Percentiles rank a stretch among this genome's conserved stretches.
phyloP scores from a whole-genome alignment of 1,284 basidiomycete species.

The Marasmius sp. region DNA sequence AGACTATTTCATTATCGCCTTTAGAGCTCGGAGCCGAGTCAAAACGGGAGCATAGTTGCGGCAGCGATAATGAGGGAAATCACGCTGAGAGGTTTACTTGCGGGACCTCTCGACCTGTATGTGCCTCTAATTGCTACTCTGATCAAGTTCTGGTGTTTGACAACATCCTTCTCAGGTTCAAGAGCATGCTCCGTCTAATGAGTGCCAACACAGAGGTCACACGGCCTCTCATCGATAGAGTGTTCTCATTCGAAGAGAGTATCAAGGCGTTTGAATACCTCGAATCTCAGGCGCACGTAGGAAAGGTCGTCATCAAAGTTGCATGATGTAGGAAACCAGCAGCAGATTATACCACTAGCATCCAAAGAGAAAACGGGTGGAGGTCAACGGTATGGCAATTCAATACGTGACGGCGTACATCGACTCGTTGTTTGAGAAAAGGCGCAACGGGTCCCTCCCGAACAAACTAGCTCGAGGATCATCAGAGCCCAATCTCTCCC shows the following conservation, averaged over 20 bases:
- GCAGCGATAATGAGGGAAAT: not conserved
- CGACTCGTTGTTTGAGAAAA: no score
- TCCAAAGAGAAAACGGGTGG: no score
- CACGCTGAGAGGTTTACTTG: no score
- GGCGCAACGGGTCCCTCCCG: no score
- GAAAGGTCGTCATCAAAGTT: constrained; percentile 41
- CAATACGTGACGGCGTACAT: no score
- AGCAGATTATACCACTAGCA: no score
- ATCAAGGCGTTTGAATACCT: constrained; percentile 40
- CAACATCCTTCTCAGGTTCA: constrained; percentile 28
- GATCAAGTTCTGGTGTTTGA: no score
- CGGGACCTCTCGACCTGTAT: constrained; percentile 20
- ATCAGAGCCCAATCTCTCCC: no score
- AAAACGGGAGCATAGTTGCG: constrained; percentile 28
- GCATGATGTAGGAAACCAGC: not conserved
- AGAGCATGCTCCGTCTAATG: constrained; percentile 41
- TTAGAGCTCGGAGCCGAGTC: constrained; percentile 40
- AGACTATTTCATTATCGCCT: no score
- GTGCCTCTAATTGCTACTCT: not conserved
- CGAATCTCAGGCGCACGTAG: constrained; percentile 36
- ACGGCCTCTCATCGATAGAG: constrained; percentile 40
- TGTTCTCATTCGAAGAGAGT: constrained; percentile 41
- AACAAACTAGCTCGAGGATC: no score
- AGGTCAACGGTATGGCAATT: no score
- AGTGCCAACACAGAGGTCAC: constrained; percentile 26